phyloP scores from a whole-genome alignment of 257 asterid genomes.

The Przewalskia tangutica region DNA sequence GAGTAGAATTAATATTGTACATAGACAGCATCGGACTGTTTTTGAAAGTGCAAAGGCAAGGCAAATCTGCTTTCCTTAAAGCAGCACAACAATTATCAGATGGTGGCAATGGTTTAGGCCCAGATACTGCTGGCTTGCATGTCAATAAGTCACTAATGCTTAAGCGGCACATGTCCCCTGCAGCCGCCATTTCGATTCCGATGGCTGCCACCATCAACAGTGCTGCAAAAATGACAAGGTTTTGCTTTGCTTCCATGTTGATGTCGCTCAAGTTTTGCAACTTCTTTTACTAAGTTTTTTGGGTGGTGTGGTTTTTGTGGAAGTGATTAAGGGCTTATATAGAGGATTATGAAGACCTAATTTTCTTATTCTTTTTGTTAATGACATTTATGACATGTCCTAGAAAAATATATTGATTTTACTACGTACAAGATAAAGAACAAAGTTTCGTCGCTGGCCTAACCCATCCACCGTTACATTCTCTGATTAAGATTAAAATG shows the following conservation, averaged over 20 bases:
- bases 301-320: not conserved
- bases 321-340: not conserved
- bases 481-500: too few relatives aligned
- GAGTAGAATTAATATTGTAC: slow-evolving; percentile 4
- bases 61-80: not conserved
- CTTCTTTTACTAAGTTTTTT: not conserved
- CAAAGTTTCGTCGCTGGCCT: not conserved
- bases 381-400: not conserved
- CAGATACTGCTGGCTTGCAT: slow-evolving; percentile 11
- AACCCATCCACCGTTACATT: not conserved
- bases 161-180: slow-evolving; percentile 6
- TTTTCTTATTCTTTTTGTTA: not conserved
- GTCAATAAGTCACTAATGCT: slow-evolving; percentile 9
- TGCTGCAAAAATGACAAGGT: not conserved
- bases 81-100: slow-evolving; percentile 7
- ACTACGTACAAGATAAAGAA: not conserved
- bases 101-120: not conserved
- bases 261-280: not conserved
- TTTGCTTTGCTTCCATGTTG: slow-evolving; percentile 4
- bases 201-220: not conserved
- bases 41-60: slow-evolving; percentile 14
- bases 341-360: not conserved
- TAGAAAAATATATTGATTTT: not conserved
- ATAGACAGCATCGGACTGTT: not conserved
- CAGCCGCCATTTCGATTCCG: not conserved